Conservation (phyloP, 2,329 filamentous ascomycete species). For the Colletotrichum sp. region DNA sequence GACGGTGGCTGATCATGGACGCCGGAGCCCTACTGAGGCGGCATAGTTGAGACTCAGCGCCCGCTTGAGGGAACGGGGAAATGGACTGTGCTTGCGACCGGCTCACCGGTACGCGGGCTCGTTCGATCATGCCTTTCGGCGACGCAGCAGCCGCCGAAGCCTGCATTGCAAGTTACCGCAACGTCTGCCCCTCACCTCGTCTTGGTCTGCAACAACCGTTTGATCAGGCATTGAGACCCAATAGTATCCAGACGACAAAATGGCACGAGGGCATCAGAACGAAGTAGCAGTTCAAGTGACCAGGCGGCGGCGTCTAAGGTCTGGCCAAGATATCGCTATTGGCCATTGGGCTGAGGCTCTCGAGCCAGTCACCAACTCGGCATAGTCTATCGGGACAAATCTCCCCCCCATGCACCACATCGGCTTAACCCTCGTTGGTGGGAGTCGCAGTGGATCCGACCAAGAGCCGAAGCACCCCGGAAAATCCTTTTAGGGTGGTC, state of each 20-base stretch:
- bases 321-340: neutral
- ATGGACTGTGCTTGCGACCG: neutral
- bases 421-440: neutral
- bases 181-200: neutral
- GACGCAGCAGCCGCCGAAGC: neutral
- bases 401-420: slow-evolving; percentile 5
- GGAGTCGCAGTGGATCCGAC: neutral
- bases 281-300: neutral
- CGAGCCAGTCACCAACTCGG: neutral
- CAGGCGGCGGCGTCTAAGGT: neutral
- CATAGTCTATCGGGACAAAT: slow-evolving; percentile 12
- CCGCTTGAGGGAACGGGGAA: neutral
- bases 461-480: slow-evolving; percentile 13
- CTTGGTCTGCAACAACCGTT: neutral
- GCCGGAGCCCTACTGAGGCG: neutral
- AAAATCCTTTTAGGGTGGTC: neutral
- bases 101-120: neutral
- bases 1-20: slow-evolving; percentile 3
- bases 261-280: neutral
- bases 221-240: neutral
- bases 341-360: slow-evolving; percentile 5
- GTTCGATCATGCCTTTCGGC: neutral
- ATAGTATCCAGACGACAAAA: neutral
- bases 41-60: neutral
- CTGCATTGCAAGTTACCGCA: neutral